Base-by-base conservation (phyloP, 352 stramenopile genomes). In the Phytophthora cactorum region DNA sequence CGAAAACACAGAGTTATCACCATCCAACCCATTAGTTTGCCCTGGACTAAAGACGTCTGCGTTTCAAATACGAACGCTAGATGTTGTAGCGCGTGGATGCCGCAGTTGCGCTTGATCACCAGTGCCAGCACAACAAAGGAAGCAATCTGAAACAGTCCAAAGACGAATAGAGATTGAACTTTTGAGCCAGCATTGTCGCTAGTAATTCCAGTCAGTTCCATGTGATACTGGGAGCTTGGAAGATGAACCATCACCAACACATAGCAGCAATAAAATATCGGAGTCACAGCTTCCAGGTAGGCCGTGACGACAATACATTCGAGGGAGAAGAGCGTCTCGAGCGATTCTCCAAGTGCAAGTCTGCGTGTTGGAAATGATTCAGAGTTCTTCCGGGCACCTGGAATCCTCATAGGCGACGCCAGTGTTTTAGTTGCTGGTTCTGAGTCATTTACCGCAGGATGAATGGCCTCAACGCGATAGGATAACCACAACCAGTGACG, bases 251-350 rank as follows among this genome's bases (percentile, higher is more conserved):
- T 67, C 29, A 63, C 44, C 2, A 67, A 22, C 17, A 67, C 50
- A 5, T 44, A 70, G 15, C 43, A 66, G 2, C 28, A 59, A 51
- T 77, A 79, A 17, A 78, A 59, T 3, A 74, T 17, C 4, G 71
- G 65, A 36, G 74, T 72, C n/a, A 72, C 57, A 34, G 66, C 66
- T 31, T 82, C 71, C 44, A 70, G 44, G 50, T 76, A 82, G 45
- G 75, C 68, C 17, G 68, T 52, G 8, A 74, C 52, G 3, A 70
- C 59, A 32, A 74, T 44, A 61, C 70, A 82, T 51, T 79, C 71
- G n/a, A 61, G 64, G 8, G 67, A 63, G 52, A 72, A 80, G 2
- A 67, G 32, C 0, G 60, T 32, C 34, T 74, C 39, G 12, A 68
- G 34, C 2, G 25, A 15, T 52, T 68, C 60, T 17, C 31, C 15